Base-by-base conservation (phyloP, 75 land plant species). In the Chamaecyparis obtusa region DNA sequence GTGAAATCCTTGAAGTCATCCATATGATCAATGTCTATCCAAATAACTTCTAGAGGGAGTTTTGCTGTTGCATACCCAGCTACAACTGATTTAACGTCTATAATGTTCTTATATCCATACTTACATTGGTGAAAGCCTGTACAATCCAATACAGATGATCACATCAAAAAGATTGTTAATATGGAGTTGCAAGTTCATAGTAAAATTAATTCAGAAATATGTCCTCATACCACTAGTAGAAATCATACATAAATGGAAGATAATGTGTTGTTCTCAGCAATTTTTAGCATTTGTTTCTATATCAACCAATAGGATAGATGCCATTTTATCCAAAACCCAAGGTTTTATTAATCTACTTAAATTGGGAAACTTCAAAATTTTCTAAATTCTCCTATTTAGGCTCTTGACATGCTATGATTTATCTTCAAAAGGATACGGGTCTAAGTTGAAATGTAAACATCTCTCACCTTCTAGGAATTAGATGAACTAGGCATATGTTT, bases 1-100 rank as follows among this genome's bases (percentile, higher is more conserved):
- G 96, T 94, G 89, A 96, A 96, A 87, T 94, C 97, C 86, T 90
- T 96, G 90, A 83, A 92, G 15, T 19, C 86, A 87, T 96, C 96
- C 97, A 96, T 96, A 90, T 96, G 91, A 86, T 96, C 97, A 88
- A 96, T 96, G 83, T 96, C 96, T 30, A 93, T 90, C 97, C 97
- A 95, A 89, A 95, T 95, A 51, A 90, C 90, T 87, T 96, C 97
- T 27, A 96, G 91, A 30, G 97, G 97, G 39, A 96, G 90, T n/a
- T 77, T 35, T 11, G 91, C 96, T 82, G 86, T 87, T 77, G 89
- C 86, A 88, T 94, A 96, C 21, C 89, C 89, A 37, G 93, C 92
- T 41, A 94, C 95, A 69, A 96, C 97, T 24, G 83, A 85, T 39
- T 93, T 93, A 19, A 96, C 32, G 0, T 37, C 83, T 2, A 49